A percentile compares a stretch with the other conserved stretches of the same genome.
These are phyloP conservation scores for Lentinula detonsa DNA, from an alignment of 768 basidiomycete genomes.

Conservation along the genomic window DNA sequence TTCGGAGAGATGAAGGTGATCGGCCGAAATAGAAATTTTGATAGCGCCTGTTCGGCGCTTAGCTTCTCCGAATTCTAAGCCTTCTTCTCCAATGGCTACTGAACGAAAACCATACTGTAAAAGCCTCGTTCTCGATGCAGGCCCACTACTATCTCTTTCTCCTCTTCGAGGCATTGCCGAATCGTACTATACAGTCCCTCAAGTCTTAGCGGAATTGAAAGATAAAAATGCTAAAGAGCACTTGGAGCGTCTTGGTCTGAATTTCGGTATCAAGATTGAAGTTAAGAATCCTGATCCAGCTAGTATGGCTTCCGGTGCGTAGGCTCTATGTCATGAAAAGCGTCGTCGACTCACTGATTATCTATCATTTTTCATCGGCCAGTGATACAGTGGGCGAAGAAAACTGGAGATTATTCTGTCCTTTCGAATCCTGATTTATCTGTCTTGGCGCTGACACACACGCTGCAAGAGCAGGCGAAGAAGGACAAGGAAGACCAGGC, in stretches of 20 bases:
- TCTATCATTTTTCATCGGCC: slow-evolving; percentile 6
- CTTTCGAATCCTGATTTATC: slow-evolving; percentile 88
- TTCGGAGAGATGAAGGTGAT: neutral
- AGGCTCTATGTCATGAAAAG: neutral
- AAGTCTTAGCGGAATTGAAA: slow-evolving; percentile 85
- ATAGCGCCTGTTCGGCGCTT: neutral
- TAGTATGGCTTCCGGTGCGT: slow-evolving; percentile 59
- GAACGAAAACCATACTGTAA: slow-evolving; percentile 45
- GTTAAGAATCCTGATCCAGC: slow-evolving; percentile 65
- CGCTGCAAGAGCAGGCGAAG: slow-evolving; percentile 56
- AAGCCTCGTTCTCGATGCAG: slow-evolving; percentile 88
- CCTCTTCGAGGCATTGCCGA: slow-evolving; percentile 87
- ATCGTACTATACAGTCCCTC: slow-evolving; percentile 82
- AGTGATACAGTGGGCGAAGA: slow-evolving; percentile 92
- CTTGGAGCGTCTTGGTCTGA: slow-evolving; percentile 70
- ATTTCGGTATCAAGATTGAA: slow-evolving; percentile 69
- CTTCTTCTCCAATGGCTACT: neutral
- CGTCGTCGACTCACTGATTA: neutral
- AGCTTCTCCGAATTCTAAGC: neutral
- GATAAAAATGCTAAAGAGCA: slow-evolving; percentile 86
- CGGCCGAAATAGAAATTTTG: slow-evolving; percentile 3
- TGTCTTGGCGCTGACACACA: slow-evolving; percentile 83
- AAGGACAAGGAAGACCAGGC: slow-evolving; percentile 24
- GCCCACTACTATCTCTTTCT: slow-evolving; percentile 83
- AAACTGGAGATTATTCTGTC: slow-evolving; percentile 93